A percentile compares a stretch with the other conserved stretches of the same genome.
Evolutionary conservation across 495 filamentous ascomycete genomes (phyloP).

Genomic region (Elaphomyces granulatus): DNA sequence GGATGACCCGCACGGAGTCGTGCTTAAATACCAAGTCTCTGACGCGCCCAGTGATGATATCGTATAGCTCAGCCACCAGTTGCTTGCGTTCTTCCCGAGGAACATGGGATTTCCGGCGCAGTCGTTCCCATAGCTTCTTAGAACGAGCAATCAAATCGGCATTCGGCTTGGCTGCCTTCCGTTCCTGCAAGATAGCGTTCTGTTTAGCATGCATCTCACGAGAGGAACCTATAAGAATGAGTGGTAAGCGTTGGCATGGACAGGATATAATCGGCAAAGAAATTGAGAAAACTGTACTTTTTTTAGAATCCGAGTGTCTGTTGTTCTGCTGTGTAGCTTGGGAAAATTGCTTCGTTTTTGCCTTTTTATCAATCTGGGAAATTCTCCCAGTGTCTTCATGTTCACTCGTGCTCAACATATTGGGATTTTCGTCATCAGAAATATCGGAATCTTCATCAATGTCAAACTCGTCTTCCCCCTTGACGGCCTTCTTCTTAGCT

Average conservation of each 20-base stretch:
- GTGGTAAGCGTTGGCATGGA: conserved; percentile 11
- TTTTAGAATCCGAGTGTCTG: neutral
- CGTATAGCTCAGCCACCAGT: conserved; percentile 76
- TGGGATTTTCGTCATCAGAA: conserved; percentile 5
- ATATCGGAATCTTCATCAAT: conserved; percentile 20
- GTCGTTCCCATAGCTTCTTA: conserved; percentile 92
- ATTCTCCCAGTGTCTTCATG: no score
- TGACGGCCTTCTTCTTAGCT: conserved; percentile 20
- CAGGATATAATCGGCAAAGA: conserved; percentile 6
- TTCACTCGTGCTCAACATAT: conserved; percentile 17
- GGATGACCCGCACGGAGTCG: conserved; percentile 85
- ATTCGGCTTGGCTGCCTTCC: conserved; percentile 83
- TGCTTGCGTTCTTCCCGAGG: conserved; percentile 70
- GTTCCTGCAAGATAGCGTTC: conserved; percentile 71
- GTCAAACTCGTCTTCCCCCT: conserved; percentile 18
- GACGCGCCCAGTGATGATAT: conserved; percentile 75
- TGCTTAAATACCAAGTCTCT: conserved; percentile 98
- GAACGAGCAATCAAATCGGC: conserved; percentile 77
- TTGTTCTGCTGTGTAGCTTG: neutral
- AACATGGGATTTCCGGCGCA: conserved; percentile 84
- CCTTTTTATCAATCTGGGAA: no score
- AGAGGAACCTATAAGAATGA: conserved; percentile 30
- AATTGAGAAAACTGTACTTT: conserved; percentile 1
- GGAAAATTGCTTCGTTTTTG: neutral
- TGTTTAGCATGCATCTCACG: conserved; percentile 86